Base-by-base conservation (phyloP, 1,284 basidiomycete genomes). In the Puccinia triticina region DNA sequence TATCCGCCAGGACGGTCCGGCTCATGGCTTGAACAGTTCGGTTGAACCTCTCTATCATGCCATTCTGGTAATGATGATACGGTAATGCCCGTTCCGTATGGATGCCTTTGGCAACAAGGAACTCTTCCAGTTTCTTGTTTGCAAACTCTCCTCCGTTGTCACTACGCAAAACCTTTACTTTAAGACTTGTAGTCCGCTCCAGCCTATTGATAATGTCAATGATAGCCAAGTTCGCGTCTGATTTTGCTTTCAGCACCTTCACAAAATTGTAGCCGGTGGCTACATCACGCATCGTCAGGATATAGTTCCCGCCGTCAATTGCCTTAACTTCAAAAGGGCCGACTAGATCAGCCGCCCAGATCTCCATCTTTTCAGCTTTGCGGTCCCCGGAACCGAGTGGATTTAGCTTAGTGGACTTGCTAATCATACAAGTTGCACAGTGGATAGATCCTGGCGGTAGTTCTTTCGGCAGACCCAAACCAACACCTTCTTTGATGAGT, bases 21-120 rank as follows among this genome's bases (percentile, higher is more conserved):
- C 29, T 48, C 67, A 79, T 71, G 12, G 40, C 53, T 3, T 26
- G 4, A 3, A 79, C 10, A 0, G 53, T 79, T 7, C 53, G 16
- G 34, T 71, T 79, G 46, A 40, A 71, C 1, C 67, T 1, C 32
- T 79, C 77, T 1, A 71, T 46, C 26, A 34, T 10, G 3, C 77
- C 77, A 46, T 59, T 69, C 26, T 79, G 77, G 14, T 79, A 32
- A 29, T 79, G 77, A 18, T 79, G 61, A 34, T 79, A 79, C 0
- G 77, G 77, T 10, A 79, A 2, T 0, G 66, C n/a, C 5, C 18
- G 23, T 32, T 72, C 67, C 1, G 46, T 26, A 0, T 1, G n/a
- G 2, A 79, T 79, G 0, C 77, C 67, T 14, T 46, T 59, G 0
- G 14, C 12, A 1, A 2, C 4, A 0, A 79, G n/a, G 37, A 37